Base-by-base conservation (phyloP, 768 basidiomycete genomes). In the Rhodotorula diobovata region DNA sequence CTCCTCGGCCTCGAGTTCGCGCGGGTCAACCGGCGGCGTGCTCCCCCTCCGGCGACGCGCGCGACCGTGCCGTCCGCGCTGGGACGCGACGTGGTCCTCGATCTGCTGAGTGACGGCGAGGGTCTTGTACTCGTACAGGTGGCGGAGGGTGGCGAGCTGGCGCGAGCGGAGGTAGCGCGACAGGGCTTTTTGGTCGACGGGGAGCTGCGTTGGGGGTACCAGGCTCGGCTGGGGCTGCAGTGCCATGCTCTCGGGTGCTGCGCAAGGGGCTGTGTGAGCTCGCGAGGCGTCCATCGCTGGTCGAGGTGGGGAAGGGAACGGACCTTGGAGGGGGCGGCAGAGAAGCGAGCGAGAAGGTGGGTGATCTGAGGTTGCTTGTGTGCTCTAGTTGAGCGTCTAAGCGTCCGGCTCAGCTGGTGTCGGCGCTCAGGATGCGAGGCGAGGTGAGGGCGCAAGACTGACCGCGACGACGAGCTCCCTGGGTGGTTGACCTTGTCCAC, bases 131-230 rank as follows among this genome's bases (percentile, higher is more conserved):
- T 69, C 68, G 68, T 65, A 74, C 7, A 70, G 65, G 30, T 48
- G 53, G 20, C 68, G 72, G 28, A 74, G 68, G 8, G 68, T 50
- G 37, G 61, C 45, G 62, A 74, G 72, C 35, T 74, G 72, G 7
- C 34, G 53, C 25, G 60, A 55, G 12, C 67, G 68, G 50, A 74
- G 53, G 64, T 70, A 74, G 39, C 57, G 61, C 10, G 72, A 20
- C 41, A 69, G 63, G 41, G 62, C 30, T 3, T 37, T 34, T 25
- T 66, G 67, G 39, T 70, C 59, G 25, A 62, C 35, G 11, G 68
- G 66, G 35, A 67, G 64, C 23, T 39, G 65, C 20, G 65, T 66
- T 2, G 51, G 65, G 2, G 65, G 64, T 14, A 66, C 15, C 25
- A 63, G 16, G 57, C 20, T 39, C 45, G 39, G 32, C 37, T 48